Base-by-base conservation (phyloP, 495 filamentous ascomycete genomes). In the Lentithecium fluviatile region DNA sequence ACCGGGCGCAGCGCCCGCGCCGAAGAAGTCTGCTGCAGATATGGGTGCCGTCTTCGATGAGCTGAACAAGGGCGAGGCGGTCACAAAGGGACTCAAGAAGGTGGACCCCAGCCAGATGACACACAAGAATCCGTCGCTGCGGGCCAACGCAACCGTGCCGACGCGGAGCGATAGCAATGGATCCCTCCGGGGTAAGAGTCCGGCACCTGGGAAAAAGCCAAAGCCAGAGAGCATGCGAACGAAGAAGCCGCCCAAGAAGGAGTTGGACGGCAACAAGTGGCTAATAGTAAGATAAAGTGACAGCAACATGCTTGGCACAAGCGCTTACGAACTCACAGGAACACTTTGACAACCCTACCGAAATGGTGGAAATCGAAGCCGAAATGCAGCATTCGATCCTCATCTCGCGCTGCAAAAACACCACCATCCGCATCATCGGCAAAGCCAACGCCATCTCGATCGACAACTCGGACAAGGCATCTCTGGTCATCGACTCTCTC, bases 251-350 rank as follows among this genome's bases (percentile, higher is more conserved):
- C 83, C 90, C 8, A 89, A 86, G 74, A 96, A 91, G 79, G 90
- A 92, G 63, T 82, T 97, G 7, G 91, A 96, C 60, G 91, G 92
- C 59, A 96, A 88, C 73, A 97, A 97, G 75, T 99, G 95, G 95
- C 80, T 88, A 52, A 82, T 98, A 66, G 85, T 88, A 76, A 65
- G 75, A 45, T 46, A 17, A 26, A 42, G 45, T 0, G 36, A 6
- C 10, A 32, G 4, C 4, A 8, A 12, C 11, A 29, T 23, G 10
- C 26, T 21, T 40, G 42, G 23, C 11, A 15, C 12, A 26, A 43
- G 43, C 6, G 45, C 36, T 57, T 37, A 23, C 34, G 15, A 60
- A 23, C 17, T 21, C n/a, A 19, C 42, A 88, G 85, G 94, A 97
- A 79, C 92, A 99, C 77, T 96, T 84, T 70, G 92, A 97, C 29